phyloP scores from a whole-genome alignment of 2,329 filamentous ascomycete species.

The Colletotrichum sp. region DNA sequence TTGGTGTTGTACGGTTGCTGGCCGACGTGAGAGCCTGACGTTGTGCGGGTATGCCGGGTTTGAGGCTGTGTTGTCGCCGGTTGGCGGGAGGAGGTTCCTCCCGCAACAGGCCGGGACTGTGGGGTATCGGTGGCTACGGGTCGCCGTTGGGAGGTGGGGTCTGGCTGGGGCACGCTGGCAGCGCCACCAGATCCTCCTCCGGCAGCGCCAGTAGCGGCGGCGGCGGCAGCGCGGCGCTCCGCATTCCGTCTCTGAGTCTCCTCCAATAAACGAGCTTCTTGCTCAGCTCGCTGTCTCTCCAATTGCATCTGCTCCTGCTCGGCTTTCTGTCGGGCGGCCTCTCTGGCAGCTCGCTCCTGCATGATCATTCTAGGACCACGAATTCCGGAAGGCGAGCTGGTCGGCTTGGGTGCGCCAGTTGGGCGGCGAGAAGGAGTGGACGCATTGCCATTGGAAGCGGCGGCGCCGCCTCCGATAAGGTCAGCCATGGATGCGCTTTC shows the following conservation, averaged over 20 bases:
- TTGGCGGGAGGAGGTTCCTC: slow-evolving; percentile 28
- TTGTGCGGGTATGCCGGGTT: slow-evolving; percentile 22
- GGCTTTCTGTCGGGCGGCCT: slow-evolving; percentile 71
- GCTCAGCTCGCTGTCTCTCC: slow-evolving; percentile 63
- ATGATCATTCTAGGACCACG: slow-evolving; percentile 90
- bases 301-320: slow-evolving; percentile 66
- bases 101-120: slow-evolving; percentile 25
- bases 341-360: slow-evolving; percentile 81
- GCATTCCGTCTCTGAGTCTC: slow-evolving; percentile 62
- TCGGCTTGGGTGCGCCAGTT: slow-evolving; percentile 54
- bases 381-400: slow-evolving; percentile 69
- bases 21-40: slow-evolving; percentile 28
- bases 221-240: slow-evolving; percentile 66
- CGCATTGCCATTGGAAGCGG: slow-evolving; percentile 61
- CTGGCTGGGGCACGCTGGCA: slow-evolving; percentile 15
- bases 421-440: slow-evolving; percentile 42
- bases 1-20: slow-evolving; percentile 28
- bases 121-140: slow-evolving; percentile 18
- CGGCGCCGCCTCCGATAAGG: slow-evolving; percentile 64
- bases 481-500: slow-evolving; percentile 94
- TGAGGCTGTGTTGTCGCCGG: slow-evolving; percentile 21
- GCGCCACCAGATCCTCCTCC: slow-evolving; percentile 23
- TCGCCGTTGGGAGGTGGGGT: slow-evolving; percentile 21
- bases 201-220: slow-evolving; percentile 50
- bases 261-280: slow-evolving; percentile 59